Evolutionary conservation across 1,284 basidiomycete species (phyloP).

Genomic region (Sporisorium sorghi): DNA sequence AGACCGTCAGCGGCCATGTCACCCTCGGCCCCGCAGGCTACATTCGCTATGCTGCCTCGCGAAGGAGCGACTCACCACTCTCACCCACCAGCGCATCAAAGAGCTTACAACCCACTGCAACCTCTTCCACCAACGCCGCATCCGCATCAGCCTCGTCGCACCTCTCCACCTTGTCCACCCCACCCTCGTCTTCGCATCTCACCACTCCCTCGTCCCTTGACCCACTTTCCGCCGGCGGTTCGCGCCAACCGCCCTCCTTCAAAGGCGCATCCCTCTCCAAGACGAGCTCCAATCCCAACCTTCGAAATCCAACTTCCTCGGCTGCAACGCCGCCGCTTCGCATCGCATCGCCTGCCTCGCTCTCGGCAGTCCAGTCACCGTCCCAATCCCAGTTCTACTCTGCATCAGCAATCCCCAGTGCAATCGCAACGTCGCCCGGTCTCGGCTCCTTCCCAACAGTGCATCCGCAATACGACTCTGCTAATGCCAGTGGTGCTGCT

Average conservation of each 20-base stretch:
- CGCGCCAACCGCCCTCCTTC: slow-evolving; percentile 1
- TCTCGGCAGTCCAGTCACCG: slow-evolving; percentile 12
- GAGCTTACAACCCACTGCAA: background rate
- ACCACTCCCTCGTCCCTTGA: slow-evolving; percentile 20
- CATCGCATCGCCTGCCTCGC: slow-evolving; percentile 24
- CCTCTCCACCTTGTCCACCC: background rate
- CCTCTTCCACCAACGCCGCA: background rate
- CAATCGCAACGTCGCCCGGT: slow-evolving; percentile 4
- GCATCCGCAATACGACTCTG: background rate
- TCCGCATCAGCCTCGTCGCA: slow-evolving; percentile 15
- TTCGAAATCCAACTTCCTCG: slow-evolving; percentile 21
- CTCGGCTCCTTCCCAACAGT: slow-evolving; percentile 2
- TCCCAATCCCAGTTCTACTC: slow-evolving; percentile 11
- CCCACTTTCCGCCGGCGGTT: slow-evolving; percentile 11
- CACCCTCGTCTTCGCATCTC: slow-evolving; percentile 7
- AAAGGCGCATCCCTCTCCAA: slow-evolving; percentile 28
- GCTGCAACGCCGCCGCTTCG: slow-evolving; percentile 12
- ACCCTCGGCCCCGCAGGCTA: slow-evolving; percentile 42
- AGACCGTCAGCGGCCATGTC: slow-evolving; percentile 45
- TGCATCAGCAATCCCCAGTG: background rate
- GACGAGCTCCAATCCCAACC: slow-evolving; percentile 55
- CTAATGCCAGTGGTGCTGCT: background rate
- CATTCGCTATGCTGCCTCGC: slow-evolving; percentile 44
- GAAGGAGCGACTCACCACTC: slow-evolving; percentile 20
- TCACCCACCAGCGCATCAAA: slow-evolving; percentile 15